Evolutionary conservation across 2,329 filamentous ascomycete genomes (phyloP).

Genomic region (Pestalotiopsis fici): DNA sequence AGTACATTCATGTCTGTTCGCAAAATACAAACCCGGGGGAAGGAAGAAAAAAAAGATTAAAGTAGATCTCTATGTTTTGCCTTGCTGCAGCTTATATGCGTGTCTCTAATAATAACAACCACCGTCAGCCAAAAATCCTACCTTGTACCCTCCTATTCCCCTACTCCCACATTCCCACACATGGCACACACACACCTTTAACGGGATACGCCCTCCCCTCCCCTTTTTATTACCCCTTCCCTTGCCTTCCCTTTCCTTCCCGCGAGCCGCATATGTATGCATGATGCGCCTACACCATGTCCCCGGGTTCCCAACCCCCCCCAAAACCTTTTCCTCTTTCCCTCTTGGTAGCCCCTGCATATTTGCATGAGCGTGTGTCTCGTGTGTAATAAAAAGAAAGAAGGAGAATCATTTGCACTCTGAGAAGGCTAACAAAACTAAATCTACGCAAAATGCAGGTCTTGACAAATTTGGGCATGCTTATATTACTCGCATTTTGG

Average conservation of each 20-base stretch:
- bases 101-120: not conserved
- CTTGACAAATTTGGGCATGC: not conserved
- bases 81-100: not conserved
- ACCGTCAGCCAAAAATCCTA: not conserved
- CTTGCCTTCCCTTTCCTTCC: not conserved
- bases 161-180: not conserved
- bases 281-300: not conserved
- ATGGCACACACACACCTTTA: not conserved
- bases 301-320: not conserved
- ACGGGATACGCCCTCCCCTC: not conserved
- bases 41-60: not conserved
- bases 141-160: not conserved
- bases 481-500: not conserved
- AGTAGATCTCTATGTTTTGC: not conserved
- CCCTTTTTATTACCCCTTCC: not conserved
- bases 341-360: not conserved
- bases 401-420: not conserved
- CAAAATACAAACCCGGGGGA: not conserved
- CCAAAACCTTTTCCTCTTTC: not conserved
- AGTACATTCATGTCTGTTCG: not conserved
- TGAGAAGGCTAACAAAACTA: not conserved
- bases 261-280: slow-evolving; percentile 1
- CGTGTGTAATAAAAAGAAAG: not conserved
- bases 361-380: not conserved
- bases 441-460: not conserved